Evolutionary conservation across 1,284 basidiomycete species (phyloP).

Genomic region (Leccinum angustisporum): DNA sequence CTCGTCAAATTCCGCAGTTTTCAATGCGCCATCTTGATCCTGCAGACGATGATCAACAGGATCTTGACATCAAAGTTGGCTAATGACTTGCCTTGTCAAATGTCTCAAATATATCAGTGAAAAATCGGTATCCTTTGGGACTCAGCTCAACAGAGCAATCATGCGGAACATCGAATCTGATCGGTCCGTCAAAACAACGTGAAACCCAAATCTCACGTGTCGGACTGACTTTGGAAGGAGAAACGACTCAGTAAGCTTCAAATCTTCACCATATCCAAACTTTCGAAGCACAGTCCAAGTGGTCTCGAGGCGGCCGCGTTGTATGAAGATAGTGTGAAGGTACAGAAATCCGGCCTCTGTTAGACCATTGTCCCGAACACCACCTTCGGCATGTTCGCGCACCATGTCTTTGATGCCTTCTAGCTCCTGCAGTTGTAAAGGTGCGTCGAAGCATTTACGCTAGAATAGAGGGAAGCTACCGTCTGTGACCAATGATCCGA

Average conservation of each 20-base stretch:
- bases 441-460: constrained; percentile 94
- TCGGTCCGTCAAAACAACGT: constrained; percentile 11
- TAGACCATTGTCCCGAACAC: constrained; percentile 73
- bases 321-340: constrained; percentile 96
- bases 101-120: constrained; percentile 95
- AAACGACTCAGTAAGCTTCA: constrained; percentile 87
- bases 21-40: constrained; percentile 95
- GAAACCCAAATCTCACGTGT: constrained; percentile 8
- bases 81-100: constrained; percentile 78
- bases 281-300: constrained; percentile 96
- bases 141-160: constrained; percentile 96
- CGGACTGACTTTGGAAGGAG: constrained; percentile 73
- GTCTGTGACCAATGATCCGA: neutral
- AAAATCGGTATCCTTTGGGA: constrained; percentile 92
- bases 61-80: neutral
- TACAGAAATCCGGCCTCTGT: constrained; percentile 95
- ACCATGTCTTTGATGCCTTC: constrained; percentile 91
- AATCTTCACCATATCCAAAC: constrained; percentile 95
- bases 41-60: constrained; percentile 32
- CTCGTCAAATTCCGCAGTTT: constrained; percentile 80
- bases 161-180: constrained; percentile 86
- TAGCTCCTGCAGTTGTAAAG: constrained; percentile 89
- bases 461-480: constrained; percentile 31
- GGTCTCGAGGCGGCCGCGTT: constrained; percentile 93
- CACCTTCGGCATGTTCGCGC: constrained; percentile 67